Base-by-base conservation (phyloP, 352 stramenopile genomes). In the Peronospora destructor region DNA sequence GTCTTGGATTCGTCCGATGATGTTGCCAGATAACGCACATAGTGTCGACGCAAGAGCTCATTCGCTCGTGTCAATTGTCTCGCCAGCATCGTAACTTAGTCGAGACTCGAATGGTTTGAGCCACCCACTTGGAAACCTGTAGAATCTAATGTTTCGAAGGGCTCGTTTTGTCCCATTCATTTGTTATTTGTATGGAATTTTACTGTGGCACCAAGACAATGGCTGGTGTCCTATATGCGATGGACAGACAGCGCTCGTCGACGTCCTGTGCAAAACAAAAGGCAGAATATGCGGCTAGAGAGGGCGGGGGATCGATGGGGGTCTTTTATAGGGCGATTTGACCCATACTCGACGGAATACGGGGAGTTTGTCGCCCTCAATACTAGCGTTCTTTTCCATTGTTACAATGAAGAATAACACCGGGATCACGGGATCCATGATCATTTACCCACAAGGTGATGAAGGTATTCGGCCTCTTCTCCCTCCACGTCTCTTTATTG, bases 351-450 rank as follows among this genome's bases (percentile, higher is more conserved):
- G 46, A 57, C 50, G 50, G 33, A 21, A 54, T 33, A 33, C 16
- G 33, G 36, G 50, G 50, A 38, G 30, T 29, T 66, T 36, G 42
- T 54, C 43, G n/a, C 33, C 49, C 30, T 42, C 42, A 66, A 62
- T 80, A 56, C 75, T 84, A 84, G 75, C 75, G 72, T 71, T 74
- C 66, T 65, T 40, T 23, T 44, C 30, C 44, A 32, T 34, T 16
- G 13, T 6, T 19, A 12, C 25, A 39, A 11, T 32, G 45, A 34
- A 45, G 49, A 55, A 58, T 52, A 73, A 76, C 76, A 82, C 73
- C 73, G 76, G 73, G 76, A 77, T 87, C 73, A 33, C 64, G 76
- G 76, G 76, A 87, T 77, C 71, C 73, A 83, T 84, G 76, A 87
- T 87, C 71, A 67, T 44, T 66, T 59, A 65, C 49, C 65, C 60